These are phyloP conservation scores for Cladorrhinum sp. DNA, from an alignment of 2,329 filamentous ascomycete species.

Conservation along the genomic window DNA sequence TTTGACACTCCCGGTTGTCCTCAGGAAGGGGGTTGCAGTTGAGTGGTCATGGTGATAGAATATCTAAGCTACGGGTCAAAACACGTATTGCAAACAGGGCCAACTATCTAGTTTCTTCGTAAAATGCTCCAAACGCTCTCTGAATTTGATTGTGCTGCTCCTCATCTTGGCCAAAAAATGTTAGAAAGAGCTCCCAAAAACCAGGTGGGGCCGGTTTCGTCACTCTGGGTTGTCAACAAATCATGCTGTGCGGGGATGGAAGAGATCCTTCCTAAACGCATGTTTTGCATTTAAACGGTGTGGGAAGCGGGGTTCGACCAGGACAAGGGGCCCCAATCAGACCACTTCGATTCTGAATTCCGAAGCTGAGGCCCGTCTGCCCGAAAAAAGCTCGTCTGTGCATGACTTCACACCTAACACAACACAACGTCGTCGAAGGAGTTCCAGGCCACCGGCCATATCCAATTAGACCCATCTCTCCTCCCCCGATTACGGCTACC, in stretches of 20 bases:
- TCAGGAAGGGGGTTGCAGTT: no score
- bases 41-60: no score
- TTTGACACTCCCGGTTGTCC: no score
- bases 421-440: conserved; percentile 26
- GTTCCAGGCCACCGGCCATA: conserved; percentile 25
- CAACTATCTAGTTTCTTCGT: no score
- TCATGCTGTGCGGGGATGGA: conserved; percentile 10
- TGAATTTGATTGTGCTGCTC: no score
- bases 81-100: no score
- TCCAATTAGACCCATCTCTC: conserved; percentile 31
- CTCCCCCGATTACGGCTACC: conserved; percentile 16
- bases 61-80: no score
- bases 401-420: conserved; percentile 29
- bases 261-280: neutral
- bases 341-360: conserved; percentile 24
- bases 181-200: conserved; percentile 2
- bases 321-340: conserved; percentile 23
- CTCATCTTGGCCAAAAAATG: neutral
- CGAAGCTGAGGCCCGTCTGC: conserved; percentile 24
- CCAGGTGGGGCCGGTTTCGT: conserved; percentile 1
- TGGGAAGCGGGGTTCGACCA: conserved; percentile 4
- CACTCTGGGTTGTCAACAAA: conserved; percentile 1
- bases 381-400: conserved; percentile 31
- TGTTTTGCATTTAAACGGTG: conserved; percentile 15
- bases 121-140: no score